Base-by-base conservation (phyloP, 805 yeast species). In the Saccharomycopsis selenospora region DNA sequence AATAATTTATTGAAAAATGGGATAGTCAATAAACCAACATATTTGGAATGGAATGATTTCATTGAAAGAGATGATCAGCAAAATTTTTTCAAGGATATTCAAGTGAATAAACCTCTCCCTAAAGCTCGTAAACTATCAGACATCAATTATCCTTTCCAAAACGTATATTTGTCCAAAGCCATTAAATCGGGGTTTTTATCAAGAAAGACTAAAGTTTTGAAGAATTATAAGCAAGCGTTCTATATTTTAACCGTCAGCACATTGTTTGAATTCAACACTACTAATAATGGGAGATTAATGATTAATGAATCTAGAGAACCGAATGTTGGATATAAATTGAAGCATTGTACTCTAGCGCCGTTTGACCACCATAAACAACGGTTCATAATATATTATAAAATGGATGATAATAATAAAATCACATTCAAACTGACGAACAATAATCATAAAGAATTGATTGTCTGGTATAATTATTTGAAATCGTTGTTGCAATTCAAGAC, bases 11-110 rank as follows among this genome's bases (percentile, higher is more conserved):
- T 66, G 46, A 66, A 65, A 49, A 69, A 73, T 50, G 68, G 80
- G 55, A 70, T 75, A 62, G 58, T 76, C 56, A 62, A 71, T 57
- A 80, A 79, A 56, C 82, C 79, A 43, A 71, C 78, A n/a, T 73
- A 72, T 38, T 66, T 75, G 53, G 90, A 82, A 62, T 82, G 88
- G 88, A 85, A 82, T 58, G 75, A 75, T 44, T 82, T 80, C 52
- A 77, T 82, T 45, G 66, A 68, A 42, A 64, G 48, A 3, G 55
- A 52, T 27, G 43, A 65, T 43, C 68, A 69, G 25, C 68, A 66
- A 25, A 66, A 69, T 49, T 68, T 76, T 45, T 50, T 75, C 27
- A 55, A 65, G 48, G 57, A 63, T 42, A 61, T 66, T 62, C 67
- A 66, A 50, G 60, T 74, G 3, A 63, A 59, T 22, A 65, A 64